Percentiles rank a stretch among this genome's conserved stretches.
Conservation (phyloP, 73 alveolate genomes). For the Paramecium biaurelia region DNA sequence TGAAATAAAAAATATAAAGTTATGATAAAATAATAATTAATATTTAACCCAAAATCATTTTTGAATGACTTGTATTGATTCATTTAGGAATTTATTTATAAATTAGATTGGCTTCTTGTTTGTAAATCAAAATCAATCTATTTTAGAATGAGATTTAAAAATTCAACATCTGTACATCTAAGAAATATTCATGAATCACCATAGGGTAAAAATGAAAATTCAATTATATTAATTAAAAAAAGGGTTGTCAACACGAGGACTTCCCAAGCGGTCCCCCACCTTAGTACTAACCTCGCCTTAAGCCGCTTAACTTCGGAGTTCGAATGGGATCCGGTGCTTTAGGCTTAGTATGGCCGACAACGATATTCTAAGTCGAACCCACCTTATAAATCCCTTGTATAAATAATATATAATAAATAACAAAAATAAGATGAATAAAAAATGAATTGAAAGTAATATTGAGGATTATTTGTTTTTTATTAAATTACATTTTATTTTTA, state of each 20-base stretch:
- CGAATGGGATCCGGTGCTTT: slow-evolving; percentile 99
- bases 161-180: neutral
- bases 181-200: neutral
- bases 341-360: slow-evolving; percentile 99
- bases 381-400: neutral
- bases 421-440: neutral
- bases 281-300: slow-evolving; percentile 99
- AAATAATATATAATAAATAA: neutral
- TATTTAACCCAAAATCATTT: neutral
- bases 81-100: neutral
- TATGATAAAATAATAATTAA: neutral
- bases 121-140: neutral
- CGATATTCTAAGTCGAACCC: neutral
- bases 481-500: neutral
- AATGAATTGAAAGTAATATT: neutral
- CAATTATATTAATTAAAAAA: slow-evolving; percentile 10
- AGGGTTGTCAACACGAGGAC: slow-evolving; percentile 92
- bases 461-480: neutral
- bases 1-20: neutral
- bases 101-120: neutral
- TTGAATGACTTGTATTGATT: neutral
- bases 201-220: neutral
- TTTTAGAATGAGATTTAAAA: neutral
- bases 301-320: slow-evolving; percentile 99
- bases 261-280: slow-evolving; percentile 99